Base-by-base conservation (phyloP, 768 basidiomycete species). In the Chalciporus chontae region DNA sequence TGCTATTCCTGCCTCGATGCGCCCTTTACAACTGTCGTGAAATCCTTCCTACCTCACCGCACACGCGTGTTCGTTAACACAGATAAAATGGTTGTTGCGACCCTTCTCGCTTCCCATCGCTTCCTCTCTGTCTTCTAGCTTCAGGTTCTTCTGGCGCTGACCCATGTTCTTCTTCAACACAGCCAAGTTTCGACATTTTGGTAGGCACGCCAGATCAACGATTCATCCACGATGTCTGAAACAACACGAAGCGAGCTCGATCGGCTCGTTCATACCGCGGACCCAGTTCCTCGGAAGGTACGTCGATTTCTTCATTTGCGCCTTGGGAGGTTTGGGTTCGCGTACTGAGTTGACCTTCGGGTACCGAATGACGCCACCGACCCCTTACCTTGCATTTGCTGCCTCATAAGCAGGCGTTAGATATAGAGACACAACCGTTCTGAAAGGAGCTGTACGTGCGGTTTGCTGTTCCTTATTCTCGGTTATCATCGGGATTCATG, bases 351-450 rank as follows among this genome's bases (percentile, higher is more conserved):
- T 27, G 32, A 36, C 9, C 14, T 18, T 44, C 19, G 34, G 4
- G 34, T 36, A 36, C n/a, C 17, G 15, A 51, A 48, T 41, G 32
- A 40, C 43, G 40, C 62, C 68, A 65, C 45, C n/a, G 34, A 36
- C 34, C 34, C 32, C 34, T 36, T 36, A 3, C 34, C 34, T 34
- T n/a, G 32, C 32, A 14, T 15, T 5, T 5, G 14, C 32, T 32
- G 34, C n/a, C 14, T 36, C 29, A 31, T 43, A 77, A n/a, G n/a
- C n/a, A n/a, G 75, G 60, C 62, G 11, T 96, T 97, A 73, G 87
- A 92, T 71, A 85, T 84, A 36, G 93, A 98, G 74, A 95, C 97
- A 93, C 86, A 92, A 69, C 84, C 86, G 51, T 97, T 96, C 78
- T 83, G 81, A 66, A 78, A 83, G 61, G 87, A 91, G 70, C 85